These are phyloP conservation scores for Oenanthe sinensis DNA, from an alignment of 129 eudicot genomes.

Conservation along the genomic window DNA sequence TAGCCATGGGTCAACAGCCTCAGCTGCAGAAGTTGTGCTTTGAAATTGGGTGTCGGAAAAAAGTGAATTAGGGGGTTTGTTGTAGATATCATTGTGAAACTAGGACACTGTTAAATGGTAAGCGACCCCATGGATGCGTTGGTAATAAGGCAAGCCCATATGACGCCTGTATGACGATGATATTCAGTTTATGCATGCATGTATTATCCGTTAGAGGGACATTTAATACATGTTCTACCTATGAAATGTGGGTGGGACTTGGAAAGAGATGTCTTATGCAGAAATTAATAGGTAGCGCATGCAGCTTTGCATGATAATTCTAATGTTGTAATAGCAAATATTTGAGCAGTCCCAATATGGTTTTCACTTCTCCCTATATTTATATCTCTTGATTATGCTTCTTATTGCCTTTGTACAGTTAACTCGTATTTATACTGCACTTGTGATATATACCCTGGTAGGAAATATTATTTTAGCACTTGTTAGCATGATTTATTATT, in stretches of 20 bases:
- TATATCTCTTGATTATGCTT: neutral
- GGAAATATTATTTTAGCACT: conserved; percentile 1
- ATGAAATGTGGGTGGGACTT: neutral
- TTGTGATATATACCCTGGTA: neutral
- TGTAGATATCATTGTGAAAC: neutral
- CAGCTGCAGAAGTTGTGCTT: neutral
- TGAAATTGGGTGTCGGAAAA: neutral
- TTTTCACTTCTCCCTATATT: neutral
- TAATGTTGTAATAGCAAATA: neutral
- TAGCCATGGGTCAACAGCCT: neutral
- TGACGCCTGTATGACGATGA: neutral
- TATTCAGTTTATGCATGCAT: neutral
- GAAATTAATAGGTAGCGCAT: neutral
- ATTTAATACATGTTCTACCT: neutral
- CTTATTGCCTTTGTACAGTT: neutral
- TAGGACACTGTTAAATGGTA: neutral
- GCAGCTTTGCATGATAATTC: neutral
- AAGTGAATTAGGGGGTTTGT: neutral
- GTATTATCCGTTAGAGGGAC: neutral
- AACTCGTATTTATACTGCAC: neutral
- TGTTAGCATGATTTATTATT: neutral
- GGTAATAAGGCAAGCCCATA: neutral
- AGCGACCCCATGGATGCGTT: neutral
- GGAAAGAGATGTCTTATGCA: neutral
- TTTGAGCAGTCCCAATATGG: neutral